Conservation (phyloP, 352 stramenopile genomes). For the Thalassiosira livingstoniorum region DNA sequence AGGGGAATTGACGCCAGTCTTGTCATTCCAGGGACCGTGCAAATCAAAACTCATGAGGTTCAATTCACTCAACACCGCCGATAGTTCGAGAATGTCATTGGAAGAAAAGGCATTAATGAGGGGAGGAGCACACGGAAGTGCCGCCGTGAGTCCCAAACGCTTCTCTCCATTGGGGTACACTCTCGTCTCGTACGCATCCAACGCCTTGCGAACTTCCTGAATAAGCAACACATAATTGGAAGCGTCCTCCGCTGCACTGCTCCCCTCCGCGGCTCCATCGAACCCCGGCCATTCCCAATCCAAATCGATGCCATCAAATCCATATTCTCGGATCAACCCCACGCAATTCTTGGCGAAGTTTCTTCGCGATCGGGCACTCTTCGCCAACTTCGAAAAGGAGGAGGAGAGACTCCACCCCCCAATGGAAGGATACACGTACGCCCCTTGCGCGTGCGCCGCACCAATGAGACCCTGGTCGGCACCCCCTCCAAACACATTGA, state of each 20-base stretch:
- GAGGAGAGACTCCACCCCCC: slow-evolving; percentile 58
- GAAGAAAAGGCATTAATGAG: slow-evolving; percentile 56
- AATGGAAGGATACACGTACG: slow-evolving; percentile 54
- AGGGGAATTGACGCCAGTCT: slow-evolving; percentile 53
- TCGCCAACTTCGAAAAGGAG: slow-evolving; percentile 45
- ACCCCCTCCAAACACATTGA: no score
- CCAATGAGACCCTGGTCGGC: slow-evolving; percentile 47
- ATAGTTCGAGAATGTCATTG: no score
- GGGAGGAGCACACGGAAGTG: slow-evolving; percentile 52
- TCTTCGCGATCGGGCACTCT: slow-evolving; percentile 25
- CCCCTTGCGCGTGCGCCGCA: slow-evolving; percentile 50
- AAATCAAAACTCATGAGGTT: slow-evolving; percentile 69
- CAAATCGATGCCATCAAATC: slow-evolving; percentile 67
- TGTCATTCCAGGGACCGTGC: slow-evolving; percentile 57
- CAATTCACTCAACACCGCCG: slow-evolving; percentile 52
- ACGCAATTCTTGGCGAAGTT: slow-evolving; percentile 72
- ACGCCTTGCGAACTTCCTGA: slow-evolving; percentile 44
- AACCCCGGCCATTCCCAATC: slow-evolving; percentile 58
- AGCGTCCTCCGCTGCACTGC: slow-evolving; percentile 38
- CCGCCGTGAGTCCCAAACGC: slow-evolving; percentile 56
- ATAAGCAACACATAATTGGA: slow-evolving; percentile 62
- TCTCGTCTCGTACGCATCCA: slow-evolving; percentile 54
- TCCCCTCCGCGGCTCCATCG: not conserved
- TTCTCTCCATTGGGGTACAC: slow-evolving; percentile 55
- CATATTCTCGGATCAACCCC: slow-evolving; percentile 61